phyloP scores from a whole-genome alignment of 2,329 filamentous ascomycete genomes.

The Xylariaceae sp. region DNA sequence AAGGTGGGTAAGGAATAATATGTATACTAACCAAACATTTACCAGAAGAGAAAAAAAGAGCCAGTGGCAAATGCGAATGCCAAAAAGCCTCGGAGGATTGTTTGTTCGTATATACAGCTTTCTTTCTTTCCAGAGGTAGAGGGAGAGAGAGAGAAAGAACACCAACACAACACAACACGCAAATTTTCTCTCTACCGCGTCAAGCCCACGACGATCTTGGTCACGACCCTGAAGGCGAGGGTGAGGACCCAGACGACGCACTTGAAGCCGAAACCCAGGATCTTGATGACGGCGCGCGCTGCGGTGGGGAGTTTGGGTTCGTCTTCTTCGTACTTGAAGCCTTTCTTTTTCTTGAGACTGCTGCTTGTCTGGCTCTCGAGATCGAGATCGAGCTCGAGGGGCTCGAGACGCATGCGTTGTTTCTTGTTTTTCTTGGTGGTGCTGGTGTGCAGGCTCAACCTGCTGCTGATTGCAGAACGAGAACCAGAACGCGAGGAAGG shows the following conservation, averaged over 20 bases:
- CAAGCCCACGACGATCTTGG: conserved; percentile 44
- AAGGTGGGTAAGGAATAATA: too few species aligned
- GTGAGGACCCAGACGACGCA: conserved; percentile 54
- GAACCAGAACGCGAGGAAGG: neutral
- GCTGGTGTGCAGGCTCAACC: conserved; percentile 26
- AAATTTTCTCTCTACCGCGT: conserved; percentile 44
- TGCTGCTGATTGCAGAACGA: conserved; percentile 22
- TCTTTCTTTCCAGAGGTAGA: too few species aligned
- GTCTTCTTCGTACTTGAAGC: conserved; percentile 33
- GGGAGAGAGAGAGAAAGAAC: conserved; percentile 1
- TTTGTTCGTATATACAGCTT: too few species aligned
- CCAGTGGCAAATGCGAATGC: too few species aligned
- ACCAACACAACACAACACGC: conserved; percentile 24
- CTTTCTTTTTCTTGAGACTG: conserved; percentile 39
- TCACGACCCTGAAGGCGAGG: conserved; percentile 48
- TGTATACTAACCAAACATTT: too few species aligned
- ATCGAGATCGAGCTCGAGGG: conserved; percentile 58
- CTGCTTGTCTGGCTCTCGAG: conserved; percentile 56
- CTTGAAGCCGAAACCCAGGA: conserved; percentile 50
- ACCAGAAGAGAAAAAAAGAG: too few species aligned
- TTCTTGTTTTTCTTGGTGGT: conserved; percentile 31
- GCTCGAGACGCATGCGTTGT: conserved; percentile 43
- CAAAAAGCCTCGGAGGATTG: too few species aligned
- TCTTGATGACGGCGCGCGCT: conserved; percentile 43
- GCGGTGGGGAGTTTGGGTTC: conserved; percentile 47